phyloP scores from a whole-genome alignment of 305 asterid species.

The Fraxinus platypoda region DNA sequence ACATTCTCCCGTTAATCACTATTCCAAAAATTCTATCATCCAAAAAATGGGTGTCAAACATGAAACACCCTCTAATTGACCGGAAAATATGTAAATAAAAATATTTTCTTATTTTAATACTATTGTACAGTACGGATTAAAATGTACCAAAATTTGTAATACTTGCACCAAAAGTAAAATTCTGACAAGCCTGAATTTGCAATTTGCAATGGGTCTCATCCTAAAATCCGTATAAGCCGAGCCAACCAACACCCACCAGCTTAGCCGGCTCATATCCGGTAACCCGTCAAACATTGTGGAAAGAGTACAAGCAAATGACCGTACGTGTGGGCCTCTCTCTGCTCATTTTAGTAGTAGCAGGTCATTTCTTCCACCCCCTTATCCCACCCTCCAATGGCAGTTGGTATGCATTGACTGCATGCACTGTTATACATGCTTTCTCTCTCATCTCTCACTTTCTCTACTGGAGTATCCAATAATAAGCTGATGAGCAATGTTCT shows the following conservation, averaged over 20 bases:
- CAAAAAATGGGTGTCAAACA: no score
- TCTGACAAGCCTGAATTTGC: neutral
- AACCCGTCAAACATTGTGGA: slow-evolving; percentile 21
- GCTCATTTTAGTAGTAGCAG: slow-evolving; percentile 44
- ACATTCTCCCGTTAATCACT: no score
- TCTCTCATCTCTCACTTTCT: neutral
- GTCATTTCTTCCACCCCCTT: slow-evolving; percentile 36
- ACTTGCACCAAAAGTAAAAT: neutral
- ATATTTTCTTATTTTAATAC: no score
- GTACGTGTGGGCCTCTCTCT: slow-evolving; percentile 33
- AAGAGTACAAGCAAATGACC: slow-evolving; percentile 20
- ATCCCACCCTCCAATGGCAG: slow-evolving; percentile 42
- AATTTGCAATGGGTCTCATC: neutral
- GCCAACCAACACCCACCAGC: slow-evolving; percentile 17
- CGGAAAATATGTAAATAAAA: neutral
- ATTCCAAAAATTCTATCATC: no score
- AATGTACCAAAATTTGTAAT: neutral
- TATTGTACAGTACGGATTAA: neutral
- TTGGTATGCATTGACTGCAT: slow-evolving; percentile 58
- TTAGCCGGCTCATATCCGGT: slow-evolving; percentile 14
- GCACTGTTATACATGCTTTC: slow-evolving; percentile 27
- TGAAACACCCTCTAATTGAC: no score
- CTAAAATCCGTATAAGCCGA: slow-evolving; percentile 18
- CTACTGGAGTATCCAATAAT: slow-evolving; percentile 5
- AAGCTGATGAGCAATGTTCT: neutral